Evolutionary conservation across 2,329 filamentous ascomycete species (phyloP).

Genomic region (Phialophora macrospora): DNA sequence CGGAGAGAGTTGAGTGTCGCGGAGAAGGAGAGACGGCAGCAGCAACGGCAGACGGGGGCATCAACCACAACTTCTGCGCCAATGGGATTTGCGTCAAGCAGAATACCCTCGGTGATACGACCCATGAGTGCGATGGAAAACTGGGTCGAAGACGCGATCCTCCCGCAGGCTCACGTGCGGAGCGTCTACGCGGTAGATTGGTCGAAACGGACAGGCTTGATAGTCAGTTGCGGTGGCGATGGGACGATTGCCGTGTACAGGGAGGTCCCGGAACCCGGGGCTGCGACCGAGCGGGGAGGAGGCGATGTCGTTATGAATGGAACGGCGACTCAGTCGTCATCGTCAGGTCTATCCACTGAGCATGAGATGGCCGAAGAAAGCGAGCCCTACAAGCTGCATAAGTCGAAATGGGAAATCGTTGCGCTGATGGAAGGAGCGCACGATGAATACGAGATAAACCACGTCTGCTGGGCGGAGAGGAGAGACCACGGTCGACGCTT

Average conservation of each 20-base stretch:
- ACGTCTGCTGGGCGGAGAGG: conserved; percentile 82
- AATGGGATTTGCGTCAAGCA: conserved; percentile 32
- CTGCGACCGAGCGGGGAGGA: conserved; percentile 12
- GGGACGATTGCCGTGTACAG: conserved; percentile 79
- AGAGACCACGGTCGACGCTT: conserved; percentile 67
- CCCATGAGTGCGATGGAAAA: conserved; percentile 73
- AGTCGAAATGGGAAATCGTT: conserved; percentile 72
- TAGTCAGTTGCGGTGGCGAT: conserved; percentile 90
- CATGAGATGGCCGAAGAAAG: conserved; percentile 21
- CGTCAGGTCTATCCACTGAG: background rate
- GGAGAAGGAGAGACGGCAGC: conserved; percentile 46
- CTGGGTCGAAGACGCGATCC: conserved; percentile 76
- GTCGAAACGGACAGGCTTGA: conserved; percentile 75
- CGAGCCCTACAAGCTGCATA: conserved; percentile 32
- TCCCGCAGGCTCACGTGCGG: conserved; percentile 76
- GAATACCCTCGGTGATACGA: conserved; percentile 90
- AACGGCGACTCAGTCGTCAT: conserved; percentile 38
- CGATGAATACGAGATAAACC: conserved; percentile 92
- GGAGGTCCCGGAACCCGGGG: conserved; percentile 53
- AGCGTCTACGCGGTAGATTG: conserved; percentile 85
- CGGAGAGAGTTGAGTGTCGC: conserved; percentile 63
- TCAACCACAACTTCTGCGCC: conserved; percentile 20
- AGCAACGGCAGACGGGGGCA: background rate
- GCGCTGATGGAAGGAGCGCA: conserved; percentile 75
- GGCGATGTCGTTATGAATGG: conserved; percentile 39